phyloP scores from a whole-genome alignment of 768 basidiomycete genomes.

The Phylloporus sp. region DNA sequence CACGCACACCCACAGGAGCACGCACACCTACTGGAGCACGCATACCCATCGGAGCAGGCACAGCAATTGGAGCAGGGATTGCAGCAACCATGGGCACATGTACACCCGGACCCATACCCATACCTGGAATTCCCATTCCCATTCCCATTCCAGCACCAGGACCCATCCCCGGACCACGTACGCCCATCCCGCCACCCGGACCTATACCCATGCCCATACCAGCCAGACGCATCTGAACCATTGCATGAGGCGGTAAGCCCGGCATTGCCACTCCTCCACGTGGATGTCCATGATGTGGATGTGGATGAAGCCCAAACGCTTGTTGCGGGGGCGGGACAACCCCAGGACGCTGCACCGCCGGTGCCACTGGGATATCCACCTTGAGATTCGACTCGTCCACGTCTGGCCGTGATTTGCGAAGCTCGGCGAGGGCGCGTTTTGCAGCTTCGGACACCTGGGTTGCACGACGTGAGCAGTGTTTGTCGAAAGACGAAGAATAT shows the following conservation, averaged over 20 bases:
- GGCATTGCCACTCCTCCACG: not conserved
- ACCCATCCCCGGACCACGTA: not conserved
- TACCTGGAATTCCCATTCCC: too few relatives aligned
- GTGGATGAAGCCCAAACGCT: not conserved
- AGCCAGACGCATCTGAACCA: not conserved
- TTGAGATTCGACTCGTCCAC: constrained; percentile 54
- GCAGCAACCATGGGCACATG: constrained; percentile 1
- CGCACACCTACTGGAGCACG: too few relatives aligned
- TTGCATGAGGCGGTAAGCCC: too few relatives aligned
- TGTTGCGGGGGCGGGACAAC: not conserved
- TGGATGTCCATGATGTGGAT: too few relatives aligned
- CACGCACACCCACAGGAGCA: too few relatives aligned
- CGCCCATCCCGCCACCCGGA: not conserved
- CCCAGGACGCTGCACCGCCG: not conserved
- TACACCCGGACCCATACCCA: too few relatives aligned
- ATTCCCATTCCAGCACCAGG: too few relatives aligned
- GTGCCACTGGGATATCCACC: constrained; percentile 52
- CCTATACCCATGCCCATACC: not conserved
- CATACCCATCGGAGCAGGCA: too few relatives aligned
- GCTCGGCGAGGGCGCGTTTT: constrained; percentile 59
- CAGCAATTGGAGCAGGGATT: too few relatives aligned
- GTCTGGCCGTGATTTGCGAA: constrained; percentile 57
- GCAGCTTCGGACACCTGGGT: constrained; percentile 63
- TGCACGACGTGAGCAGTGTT: not conserved
- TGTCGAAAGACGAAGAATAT: not conserved